phyloP scores from a whole-genome alignment of 805 yeast species.

The Pichia paraexigua region DNA sequence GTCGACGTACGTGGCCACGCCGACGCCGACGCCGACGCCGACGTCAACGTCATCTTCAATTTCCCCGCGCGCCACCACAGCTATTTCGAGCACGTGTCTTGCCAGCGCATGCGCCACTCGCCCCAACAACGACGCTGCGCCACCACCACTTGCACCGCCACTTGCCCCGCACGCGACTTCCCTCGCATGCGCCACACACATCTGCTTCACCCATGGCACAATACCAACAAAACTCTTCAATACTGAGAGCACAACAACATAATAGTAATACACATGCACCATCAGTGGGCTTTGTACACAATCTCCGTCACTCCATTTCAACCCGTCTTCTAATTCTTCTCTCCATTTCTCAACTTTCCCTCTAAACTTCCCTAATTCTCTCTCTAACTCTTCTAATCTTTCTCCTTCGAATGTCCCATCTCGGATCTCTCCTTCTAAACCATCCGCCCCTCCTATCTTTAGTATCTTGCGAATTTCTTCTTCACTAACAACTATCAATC shows the following conservation, averaged over 20 bases:
- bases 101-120: neutral
- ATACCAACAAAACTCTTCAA: neutral
- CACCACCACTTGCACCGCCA: neutral
- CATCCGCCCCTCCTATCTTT: neutral
- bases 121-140: neutral
- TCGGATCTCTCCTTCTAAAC: too few species aligned
- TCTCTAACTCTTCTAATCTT: neutral
- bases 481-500: conserved; percentile 37
- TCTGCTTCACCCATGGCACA: neutral
- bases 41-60: too few species aligned
- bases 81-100: neutral
- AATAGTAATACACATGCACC: conserved; percentile 48
- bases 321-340: conserved; percentile 37
- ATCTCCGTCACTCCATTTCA: conserved; percentile 37
- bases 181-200: neutral
- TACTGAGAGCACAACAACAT: conserved; percentile 41
- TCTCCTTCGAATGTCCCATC: neutral
- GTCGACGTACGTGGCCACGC: too few species aligned
- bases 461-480: conserved; percentile 38
- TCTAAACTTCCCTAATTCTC: conserved; percentile 2
- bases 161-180: neutral
- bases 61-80: too few species aligned
- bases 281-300: conserved; percentile 34
- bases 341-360: conserved; percentile 34
- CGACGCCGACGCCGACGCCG: too few species aligned